Percentiles rank a stretch among this genome's conserved stretches.
Conservation (phyloP, 2,329 filamentous ascomycete genomes). For the Chaetomium olivaceum region DNA sequence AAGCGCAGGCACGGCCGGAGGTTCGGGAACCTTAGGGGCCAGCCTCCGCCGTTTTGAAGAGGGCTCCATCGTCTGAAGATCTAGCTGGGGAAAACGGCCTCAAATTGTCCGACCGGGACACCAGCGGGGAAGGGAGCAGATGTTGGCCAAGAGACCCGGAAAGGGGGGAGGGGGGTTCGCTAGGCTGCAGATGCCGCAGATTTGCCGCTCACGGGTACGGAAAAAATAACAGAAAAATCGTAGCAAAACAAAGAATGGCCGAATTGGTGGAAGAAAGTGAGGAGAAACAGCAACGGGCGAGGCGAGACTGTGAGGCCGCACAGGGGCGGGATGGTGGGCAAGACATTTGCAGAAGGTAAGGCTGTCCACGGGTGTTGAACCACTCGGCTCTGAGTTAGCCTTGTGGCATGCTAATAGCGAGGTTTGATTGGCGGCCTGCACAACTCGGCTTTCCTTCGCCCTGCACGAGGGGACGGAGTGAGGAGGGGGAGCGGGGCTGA, state of each 20-base stretch:
- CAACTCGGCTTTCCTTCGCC: constrained; percentile 16
- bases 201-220: neutral
- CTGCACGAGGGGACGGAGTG: constrained; percentile 18
- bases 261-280: constrained; percentile 21
- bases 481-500: constrained; percentile 30
- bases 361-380: constrained; percentile 33
- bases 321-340: constrained; percentile 18
- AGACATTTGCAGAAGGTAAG: constrained; percentile 30
- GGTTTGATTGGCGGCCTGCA: constrained; percentile 21
- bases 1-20: constrained; percentile 23
- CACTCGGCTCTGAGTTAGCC: constrained; percentile 36
- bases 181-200: constrained; percentile 7
- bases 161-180: neutral
- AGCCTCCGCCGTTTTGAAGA: constrained; percentile 35
- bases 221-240: constrained; percentile 3
- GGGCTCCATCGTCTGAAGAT: constrained; percentile 32
- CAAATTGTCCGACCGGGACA: neutral
- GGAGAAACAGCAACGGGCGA: constrained; percentile 6
- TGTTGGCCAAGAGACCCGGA: constrained; percentile 1
- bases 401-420: constrained; percentile 30
- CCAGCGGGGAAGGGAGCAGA: neutral
- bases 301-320: constrained; percentile 18
- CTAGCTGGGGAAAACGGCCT: neutral
- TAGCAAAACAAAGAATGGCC: neutral
- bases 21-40: constrained; percentile 35